Conservation (phyloP, 352 stramenopile genomes). For the Lagenidium giganteum region DNA sequence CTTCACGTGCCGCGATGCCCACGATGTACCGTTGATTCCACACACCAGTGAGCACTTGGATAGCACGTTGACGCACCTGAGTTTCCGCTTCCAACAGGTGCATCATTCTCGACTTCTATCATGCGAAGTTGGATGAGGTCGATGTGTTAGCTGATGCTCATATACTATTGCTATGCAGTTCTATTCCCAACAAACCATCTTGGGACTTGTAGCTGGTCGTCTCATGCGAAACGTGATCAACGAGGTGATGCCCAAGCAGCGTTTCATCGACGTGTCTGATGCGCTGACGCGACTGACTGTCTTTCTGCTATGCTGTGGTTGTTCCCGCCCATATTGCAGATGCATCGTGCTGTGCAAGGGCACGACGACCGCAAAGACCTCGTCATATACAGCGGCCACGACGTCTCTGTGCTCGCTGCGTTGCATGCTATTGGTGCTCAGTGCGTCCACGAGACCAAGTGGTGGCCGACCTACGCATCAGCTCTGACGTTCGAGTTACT, state of each 20-base stretch:
- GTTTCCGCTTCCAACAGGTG: slow-evolving; percentile 73
- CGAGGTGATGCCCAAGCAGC: slow-evolving; percentile 23
- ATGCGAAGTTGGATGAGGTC: neutral
- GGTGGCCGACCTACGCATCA: slow-evolving; percentile 74
- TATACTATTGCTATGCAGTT: slow-evolving; percentile 32
- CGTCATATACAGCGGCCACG: slow-evolving; percentile 78
- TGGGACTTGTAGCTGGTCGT: slow-evolving; percentile 53
- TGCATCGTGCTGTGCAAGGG: slow-evolving; percentile 30
- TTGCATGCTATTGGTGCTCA: slow-evolving; percentile 53
- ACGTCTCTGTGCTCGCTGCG: slow-evolving; percentile 73
- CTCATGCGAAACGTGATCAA: slow-evolving; percentile 56
- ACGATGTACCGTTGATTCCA: slow-evolving; percentile 42
- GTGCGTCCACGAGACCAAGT: slow-evolving; percentile 36
- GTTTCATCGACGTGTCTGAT: too few relatives aligned
- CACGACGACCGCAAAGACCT: slow-evolving; percentile 42
- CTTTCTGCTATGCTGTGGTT: neutral
- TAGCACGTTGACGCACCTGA: slow-evolving; percentile 40
- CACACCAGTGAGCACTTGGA: slow-evolving; percentile 41
- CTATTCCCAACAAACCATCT: slow-evolving; percentile 64
- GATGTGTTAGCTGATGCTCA: neutral
- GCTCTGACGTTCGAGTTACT: slow-evolving; percentile 64
- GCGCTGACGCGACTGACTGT: too few relatives aligned
- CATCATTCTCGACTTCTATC: too few relatives aligned
- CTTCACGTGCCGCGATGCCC: slow-evolving; percentile 61
- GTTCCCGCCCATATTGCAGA: slow-evolving; percentile 14